Evolutionary conservation across 2,329 filamentous ascomycete genomes (phyloP).

Genomic region (Ceratocystis cubensis): DNA sequence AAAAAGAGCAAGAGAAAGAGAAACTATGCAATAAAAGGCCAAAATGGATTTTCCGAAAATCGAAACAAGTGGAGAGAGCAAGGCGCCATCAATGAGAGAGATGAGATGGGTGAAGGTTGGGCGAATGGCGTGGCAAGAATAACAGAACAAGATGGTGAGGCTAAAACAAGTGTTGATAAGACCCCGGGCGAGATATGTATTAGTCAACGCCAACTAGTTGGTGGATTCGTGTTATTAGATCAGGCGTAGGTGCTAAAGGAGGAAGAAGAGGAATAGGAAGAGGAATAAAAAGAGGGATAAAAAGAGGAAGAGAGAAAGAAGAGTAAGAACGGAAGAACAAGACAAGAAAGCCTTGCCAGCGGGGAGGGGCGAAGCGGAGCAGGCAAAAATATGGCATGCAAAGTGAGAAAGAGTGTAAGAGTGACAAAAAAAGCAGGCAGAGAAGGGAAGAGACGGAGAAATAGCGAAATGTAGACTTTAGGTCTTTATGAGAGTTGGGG

Average conservation of each 20-base stretch:
- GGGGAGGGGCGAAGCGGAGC: background rate
- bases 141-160: background rate
- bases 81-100: too few species aligned
- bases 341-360: background rate
- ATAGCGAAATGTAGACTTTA: background rate
- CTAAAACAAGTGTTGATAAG: background rate
- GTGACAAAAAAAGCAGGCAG: background rate
- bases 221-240: background rate
- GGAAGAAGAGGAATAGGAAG: too few species aligned
- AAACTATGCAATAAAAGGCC: background rate
- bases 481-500: background rate
- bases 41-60: background rate
- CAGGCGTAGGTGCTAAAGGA: background rate
- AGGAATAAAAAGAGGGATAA: background rate
- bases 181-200: background rate
- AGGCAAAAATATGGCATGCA: background rate
- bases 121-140: constrained; percentile 8
- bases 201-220: background rate
- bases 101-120: too few species aligned
- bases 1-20: background rate
- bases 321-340: background rate
- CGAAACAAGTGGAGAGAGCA: background rate
- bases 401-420: background rate
- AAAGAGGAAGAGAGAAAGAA: background rate
- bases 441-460: background rate